Evolutionary conservation across 805 yeast genomes (phyloP).

Genomic region (Metschnikowia kunwiensis): DNA sequence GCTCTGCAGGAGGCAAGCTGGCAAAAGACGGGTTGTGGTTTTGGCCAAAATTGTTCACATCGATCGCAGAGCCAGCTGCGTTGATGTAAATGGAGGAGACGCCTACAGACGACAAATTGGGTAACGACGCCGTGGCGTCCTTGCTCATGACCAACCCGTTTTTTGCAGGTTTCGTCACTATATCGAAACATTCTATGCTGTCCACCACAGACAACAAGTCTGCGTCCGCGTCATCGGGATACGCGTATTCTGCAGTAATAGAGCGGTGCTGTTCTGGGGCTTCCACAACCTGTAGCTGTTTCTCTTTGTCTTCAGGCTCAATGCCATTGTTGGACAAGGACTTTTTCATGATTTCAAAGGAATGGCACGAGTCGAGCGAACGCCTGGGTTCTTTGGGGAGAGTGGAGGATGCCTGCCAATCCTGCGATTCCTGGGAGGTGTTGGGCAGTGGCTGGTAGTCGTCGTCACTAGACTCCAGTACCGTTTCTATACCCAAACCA

Average conservation of each 20-base stretch:
- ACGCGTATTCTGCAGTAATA: conserved; percentile 12
- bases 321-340: conserved; percentile 13
- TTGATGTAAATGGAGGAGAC: conserved; percentile 14
- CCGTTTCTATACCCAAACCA: conserved; percentile 19
- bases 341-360: conserved; percentile 15
- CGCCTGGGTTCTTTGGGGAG: background rate
- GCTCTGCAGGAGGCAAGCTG: conserved; percentile 2
- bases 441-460: conserved; percentile 4
- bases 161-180: conserved; percentile 11
- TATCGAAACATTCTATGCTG: conserved; percentile 15
- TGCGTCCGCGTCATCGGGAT: conserved; percentile 7
- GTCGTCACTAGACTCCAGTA: conserved; percentile 9
- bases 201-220: conserved; percentile 6
- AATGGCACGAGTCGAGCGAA: conserved; percentile 10
- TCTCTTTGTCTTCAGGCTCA: conserved; percentile 7
- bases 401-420: background rate
- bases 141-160: background rate
- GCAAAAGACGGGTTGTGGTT: conserved; percentile 36
- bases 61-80: conserved; percentile 37
- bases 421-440: background rate
- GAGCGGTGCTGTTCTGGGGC: conserved; percentile 6
- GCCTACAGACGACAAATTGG: conserved; percentile 12
- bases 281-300: conserved; percentile 7
- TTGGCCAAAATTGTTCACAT: conserved; percentile 40
- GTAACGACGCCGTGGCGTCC: conserved; percentile 16